Evolutionary conservation across 768 basidiomycete genomes (phyloP).

Genomic region (Myochromella boudieri): DNA sequence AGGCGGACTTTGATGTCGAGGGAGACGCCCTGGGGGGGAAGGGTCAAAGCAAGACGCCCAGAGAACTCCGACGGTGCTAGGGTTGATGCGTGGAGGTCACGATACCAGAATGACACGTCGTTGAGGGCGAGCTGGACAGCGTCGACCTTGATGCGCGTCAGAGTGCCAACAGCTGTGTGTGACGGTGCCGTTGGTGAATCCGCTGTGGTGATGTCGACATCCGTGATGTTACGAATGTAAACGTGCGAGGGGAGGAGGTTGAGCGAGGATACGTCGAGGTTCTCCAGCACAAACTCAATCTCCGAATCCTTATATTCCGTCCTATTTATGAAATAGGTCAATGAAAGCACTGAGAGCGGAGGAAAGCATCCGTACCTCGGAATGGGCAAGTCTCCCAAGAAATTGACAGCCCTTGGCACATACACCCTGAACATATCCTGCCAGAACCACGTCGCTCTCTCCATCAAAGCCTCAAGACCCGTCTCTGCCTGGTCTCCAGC

Average conservation of each 20-base stretch:
- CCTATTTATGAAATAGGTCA: slow-evolving; percentile 33
- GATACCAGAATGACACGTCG: slow-evolving; percentile 75
- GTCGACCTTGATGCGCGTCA: slow-evolving; percentile 65
- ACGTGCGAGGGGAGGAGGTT: slow-evolving; percentile 68
- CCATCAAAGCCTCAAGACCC: slow-evolving; percentile 51
- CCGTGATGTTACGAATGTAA: slow-evolving; percentile 71
- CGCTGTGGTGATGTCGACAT: slow-evolving; percentile 44
- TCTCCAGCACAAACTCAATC: slow-evolving; percentile 73
- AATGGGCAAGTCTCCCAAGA: slow-evolving; percentile 65
- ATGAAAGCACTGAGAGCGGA: neutral
- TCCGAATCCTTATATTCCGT: slow-evolving; percentile 71
- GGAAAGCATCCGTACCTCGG: slow-evolving; percentile 49
- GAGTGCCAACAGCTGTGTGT: slow-evolving; percentile 54
- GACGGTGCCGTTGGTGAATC: slow-evolving; percentile 34
- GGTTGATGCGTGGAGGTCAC: slow-evolving; percentile 52
- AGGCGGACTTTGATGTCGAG: slow-evolving; percentile 66
- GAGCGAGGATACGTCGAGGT: slow-evolving; percentile 68
- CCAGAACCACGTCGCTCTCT: slow-evolving; percentile 75
- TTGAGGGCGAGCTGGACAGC: slow-evolving; percentile 62
- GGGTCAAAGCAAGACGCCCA: slow-evolving; percentile 58
- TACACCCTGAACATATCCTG: slow-evolving; percentile 82
- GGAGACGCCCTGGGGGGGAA: slow-evolving; percentile 69
- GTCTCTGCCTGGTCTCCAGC: slow-evolving; percentile 36
- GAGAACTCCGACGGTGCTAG: slow-evolving; percentile 58
- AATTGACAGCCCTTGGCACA: slow-evolving; percentile 52